Percentiles rank a stretch among this genome's conserved stretches.
These are phyloP conservation scores for Hypoxylon sp. DNA, from an alignment of 2,329 filamentous ascomycete species.

Conservation along the genomic window DNA sequence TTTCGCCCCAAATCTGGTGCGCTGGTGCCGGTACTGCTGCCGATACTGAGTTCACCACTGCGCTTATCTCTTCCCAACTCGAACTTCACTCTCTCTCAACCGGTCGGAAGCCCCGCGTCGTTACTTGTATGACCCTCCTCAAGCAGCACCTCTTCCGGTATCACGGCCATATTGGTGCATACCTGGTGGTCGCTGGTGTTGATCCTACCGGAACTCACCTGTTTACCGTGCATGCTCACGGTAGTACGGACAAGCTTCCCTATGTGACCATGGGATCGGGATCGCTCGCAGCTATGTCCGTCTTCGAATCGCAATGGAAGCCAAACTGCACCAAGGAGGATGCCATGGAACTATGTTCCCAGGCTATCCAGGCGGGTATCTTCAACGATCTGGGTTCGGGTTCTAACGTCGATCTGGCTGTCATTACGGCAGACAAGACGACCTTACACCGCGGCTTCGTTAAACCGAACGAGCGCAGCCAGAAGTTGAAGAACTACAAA, in stretches of 20 bases:
- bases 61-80: slow-evolving; percentile 97
- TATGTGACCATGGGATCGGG: slow-evolving; percentile 99
- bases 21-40: slow-evolving; percentile 97
- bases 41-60: slow-evolving; percentile 98
- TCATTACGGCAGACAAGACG: slow-evolving; percentile 96
- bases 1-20: slow-evolving; percentile 98
- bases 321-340: slow-evolving; percentile 78
- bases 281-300: slow-evolving; percentile 95
- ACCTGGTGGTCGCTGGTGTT: slow-evolving; percentile 95
- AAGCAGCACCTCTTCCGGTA: slow-evolving; percentile 99
- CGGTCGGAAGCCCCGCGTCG: slow-evolving; percentile 94
- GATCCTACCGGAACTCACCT: slow-evolving; percentile 96
- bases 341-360: slow-evolving; percentile 77
- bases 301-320: slow-evolving; percentile 98
- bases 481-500: slow-evolving; percentile 93
- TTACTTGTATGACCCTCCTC: slow-evolving; percentile 99
- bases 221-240: slow-evolving; percentile 98
- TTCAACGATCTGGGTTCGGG: slow-evolving; percentile 98
- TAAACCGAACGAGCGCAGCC: slow-evolving; percentile 89
- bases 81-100: slow-evolving; percentile 97
- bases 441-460: slow-evolving; percentile 93
- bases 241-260: slow-evolving; percentile 97
- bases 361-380: slow-evolving; percentile 93
- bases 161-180: slow-evolving; percentile 97
- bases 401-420: slow-evolving; percentile 95